Percentiles rank a stretch among this genome's conserved stretches.
Conservation (phyloP, 305 asterid genomes). For the Fraxinus dipetala region DNA sequence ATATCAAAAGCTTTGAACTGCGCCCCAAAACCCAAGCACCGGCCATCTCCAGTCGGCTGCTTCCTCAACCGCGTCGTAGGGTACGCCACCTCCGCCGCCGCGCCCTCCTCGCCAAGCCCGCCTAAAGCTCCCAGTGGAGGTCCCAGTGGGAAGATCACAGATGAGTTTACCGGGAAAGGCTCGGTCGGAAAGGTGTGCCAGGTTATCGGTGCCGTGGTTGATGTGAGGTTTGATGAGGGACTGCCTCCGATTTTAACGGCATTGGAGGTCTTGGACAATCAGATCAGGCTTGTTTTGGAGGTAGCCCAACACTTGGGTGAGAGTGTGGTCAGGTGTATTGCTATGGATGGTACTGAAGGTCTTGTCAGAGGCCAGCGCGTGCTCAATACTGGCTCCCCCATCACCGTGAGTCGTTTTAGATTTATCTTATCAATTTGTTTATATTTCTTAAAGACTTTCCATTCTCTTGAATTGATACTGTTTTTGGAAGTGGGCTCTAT, state of each 20-base stretch:
- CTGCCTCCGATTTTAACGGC: constrained; percentile 93
- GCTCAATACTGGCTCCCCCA: constrained; percentile 92
- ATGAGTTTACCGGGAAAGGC: constrained; percentile 75
- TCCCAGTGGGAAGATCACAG: constrained; percentile 63
- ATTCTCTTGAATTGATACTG: background rate
- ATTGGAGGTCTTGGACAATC: constrained; percentile 79
- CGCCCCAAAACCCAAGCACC: constrained; percentile 40
- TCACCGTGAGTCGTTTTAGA: constrained; percentile 57
- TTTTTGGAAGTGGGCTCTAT: background rate
- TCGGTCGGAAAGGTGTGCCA: constrained; percentile 80
- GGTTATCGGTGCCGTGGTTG: constrained; percentile 95
- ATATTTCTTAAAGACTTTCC: background rate
- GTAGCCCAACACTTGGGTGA: constrained; percentile 96
- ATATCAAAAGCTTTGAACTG: constrained; percentile 48
- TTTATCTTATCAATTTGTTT: background rate
- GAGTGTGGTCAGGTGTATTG: constrained; percentile 86
- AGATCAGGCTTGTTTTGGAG: constrained; percentile 90
- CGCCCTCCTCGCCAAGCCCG: constrained; percentile 35
- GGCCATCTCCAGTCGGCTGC: constrained; percentile 60
- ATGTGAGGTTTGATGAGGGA: constrained; percentile 77
- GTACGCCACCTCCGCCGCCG: constrained; percentile 65
- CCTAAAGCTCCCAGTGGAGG: constrained; percentile 27
- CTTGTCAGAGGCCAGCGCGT: constrained; percentile 89
- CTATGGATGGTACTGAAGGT: constrained; percentile 99
- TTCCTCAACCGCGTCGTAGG: constrained; percentile 65